A percentile compares a stretch with the other conserved stretches of the same genome.
Conservation (phyloP, 75 land plant species). For the Larix kaempferi region DNA sequence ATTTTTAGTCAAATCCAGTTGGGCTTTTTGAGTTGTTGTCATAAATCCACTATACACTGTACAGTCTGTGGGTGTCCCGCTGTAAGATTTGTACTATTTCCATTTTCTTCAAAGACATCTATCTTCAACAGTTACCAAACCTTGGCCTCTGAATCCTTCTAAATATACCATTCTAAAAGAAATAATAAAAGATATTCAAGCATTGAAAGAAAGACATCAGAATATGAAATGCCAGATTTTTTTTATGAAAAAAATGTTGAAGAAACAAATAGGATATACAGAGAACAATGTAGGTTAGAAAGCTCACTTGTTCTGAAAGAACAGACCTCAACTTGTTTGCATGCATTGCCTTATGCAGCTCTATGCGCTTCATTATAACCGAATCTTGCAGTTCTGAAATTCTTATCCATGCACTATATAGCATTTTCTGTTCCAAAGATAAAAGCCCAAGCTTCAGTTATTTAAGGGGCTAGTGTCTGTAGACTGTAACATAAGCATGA, state of each 20-base stretch:
- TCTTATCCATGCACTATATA: constrained; percentile 37
- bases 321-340: constrained; percentile 31
- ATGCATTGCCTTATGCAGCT: constrained; percentile 47
- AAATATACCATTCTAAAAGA: no score
- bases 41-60: no score
- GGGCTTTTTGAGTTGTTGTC: no score
- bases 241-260: no score
- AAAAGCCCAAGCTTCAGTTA: constrained; percentile 4
- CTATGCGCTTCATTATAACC: constrained; percentile 55
- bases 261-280: neutral
- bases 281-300: constrained; percentile 3
- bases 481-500: neutral
- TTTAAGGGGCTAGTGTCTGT: neutral
- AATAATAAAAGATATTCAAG: no score
- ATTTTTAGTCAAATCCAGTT: no score
- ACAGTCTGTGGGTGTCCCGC: neutral
- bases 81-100: neutral
- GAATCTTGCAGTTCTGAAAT: constrained; percentile 46
- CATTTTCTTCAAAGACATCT: neutral
- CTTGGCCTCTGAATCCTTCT: neutral
- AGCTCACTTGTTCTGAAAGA: constrained; percentile 68
- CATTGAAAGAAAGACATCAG: no score
- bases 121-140: neutral
- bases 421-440: constrained; percentile 38
- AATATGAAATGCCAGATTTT: no score